Evolutionary conservation across 805 yeast genomes (phyloP), one percentile per base, ranked within the genome.

Genomic region (Yamadazyma kitorensis): DNA sequence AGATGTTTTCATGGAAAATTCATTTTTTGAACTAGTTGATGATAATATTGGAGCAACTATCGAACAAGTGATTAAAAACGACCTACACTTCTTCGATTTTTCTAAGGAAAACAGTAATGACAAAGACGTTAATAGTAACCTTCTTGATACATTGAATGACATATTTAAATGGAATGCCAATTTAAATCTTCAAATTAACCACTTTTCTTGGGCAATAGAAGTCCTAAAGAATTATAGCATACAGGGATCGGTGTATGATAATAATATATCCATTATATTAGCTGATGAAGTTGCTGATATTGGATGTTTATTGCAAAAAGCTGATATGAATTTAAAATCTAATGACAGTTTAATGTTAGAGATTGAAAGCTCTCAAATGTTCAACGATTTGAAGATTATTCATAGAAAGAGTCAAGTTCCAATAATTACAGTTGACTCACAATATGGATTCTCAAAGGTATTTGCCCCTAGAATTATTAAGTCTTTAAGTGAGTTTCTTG

Each of bases 391-490:
- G 9, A 44, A 41, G 20, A 28, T 50, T 15, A 32, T 36, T 5
- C n/a, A 29, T 15, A 27, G 27, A 16, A 29, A 24, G 7, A 21
- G 24, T 3, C 34, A 29, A 3, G n/a, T n/a, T 3, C 44, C 43
- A 6, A 29, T 53, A 16, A 32, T 56, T 2, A 28, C 40, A 3
- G 33, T 49, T 0, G 43, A 45, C 4, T 31, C 49, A 5, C 45
- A 45, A 9, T 33, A 58, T n/a, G 67, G 65, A 2, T 61, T 52
- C 35, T 44, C 64, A 14, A 61, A 63, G 31, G 32, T 59, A 7
- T 49, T 47, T 17, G 29, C 48, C 4, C 63, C 64, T 4, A 55
- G 44, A 46, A 26, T 57, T 2, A 22, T 51, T 4, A 36, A 36
- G 12, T 39, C 60, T 1, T 12, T 52, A 9, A 51, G 52, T 12